Evolutionary conservation across 23 red algal species (phyloP), one percentile per base, ranked within the genome.

Genomic region (Gracilaria gracilis): DNA sequence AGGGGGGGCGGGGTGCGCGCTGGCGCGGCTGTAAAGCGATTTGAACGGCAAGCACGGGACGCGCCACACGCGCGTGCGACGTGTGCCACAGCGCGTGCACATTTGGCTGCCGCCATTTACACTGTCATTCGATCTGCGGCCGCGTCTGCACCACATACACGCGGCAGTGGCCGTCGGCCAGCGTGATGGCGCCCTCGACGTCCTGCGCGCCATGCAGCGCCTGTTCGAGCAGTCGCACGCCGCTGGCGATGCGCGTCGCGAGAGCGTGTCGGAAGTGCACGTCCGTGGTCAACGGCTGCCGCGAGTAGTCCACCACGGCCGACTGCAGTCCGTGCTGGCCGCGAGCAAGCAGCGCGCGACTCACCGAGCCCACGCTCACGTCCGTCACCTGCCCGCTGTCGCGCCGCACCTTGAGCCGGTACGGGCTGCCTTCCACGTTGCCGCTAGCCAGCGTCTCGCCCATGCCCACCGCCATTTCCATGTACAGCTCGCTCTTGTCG

Each of bases 401-500:
- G 21, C 88, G 69, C 8, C 84, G 61, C 21, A 92, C 87, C 27
- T 72, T 46, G 32, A 90, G 54, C 25, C 94, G 59, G 51, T 96
- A 96, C 13, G 94, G 94, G 47, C 66, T 82, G 3, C 94, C 94
- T 3, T 61, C 77, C 8, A 59, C 47, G 27, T 36, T 64, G 24
- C 74, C 94, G 49, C 74, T 84, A 13, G 94, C 94, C 39, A 96
- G 80, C 58, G 94, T 96, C 77, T 96, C 94, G 66, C 94, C 94
- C 94, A 96, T 96, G 6, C 94, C 94, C 16, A 91, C 82, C 23
- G 94, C 94, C 36, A 91, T 28, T 54, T 96, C 94, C 17, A 96
- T 77, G 88, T 96, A 96, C 20, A 87, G 49, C 13, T 21, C 54
- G 11, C 49, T 38, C 25, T 38, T 47, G 57, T 72, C 67, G 28